Base-by-base conservation (phyloP, 148 eudicot genomes). In the Polygonum aviculare region DNA sequence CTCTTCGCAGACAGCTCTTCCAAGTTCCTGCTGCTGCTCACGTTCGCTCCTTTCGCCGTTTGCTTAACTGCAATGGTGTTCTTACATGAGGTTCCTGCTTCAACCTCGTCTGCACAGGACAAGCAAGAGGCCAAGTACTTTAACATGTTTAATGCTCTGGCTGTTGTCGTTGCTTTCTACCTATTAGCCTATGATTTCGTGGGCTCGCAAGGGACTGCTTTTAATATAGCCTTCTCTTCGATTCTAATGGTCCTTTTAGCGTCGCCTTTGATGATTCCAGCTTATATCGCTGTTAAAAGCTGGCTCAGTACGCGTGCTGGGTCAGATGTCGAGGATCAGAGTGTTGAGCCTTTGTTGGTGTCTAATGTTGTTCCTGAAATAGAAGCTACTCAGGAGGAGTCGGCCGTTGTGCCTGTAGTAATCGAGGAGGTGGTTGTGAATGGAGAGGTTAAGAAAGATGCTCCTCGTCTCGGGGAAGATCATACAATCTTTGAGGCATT, bases 401-500 rank as follows among this genome's bases (percentile, higher is more conserved):
- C 47, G 47, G 52, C 62, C 9, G 79, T 63, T 26, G 77, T 76
- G 76, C 69, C 74, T 65, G 74, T 5, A 54, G 51, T 39, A 51
- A 69, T 33, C 48, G 77, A 48, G 60, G 85, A 81, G 83, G 62
- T 14, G 83, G 73, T 9, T 70, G 49, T 39, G 47, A 39, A 12
- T 38, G 45, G 73, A 35, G 73, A 79, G 76, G 75, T 77, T 12
- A 79, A 70, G 78, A 81, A 77, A 72, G 65, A n/a, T 18, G 71
- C 26, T 72, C 94, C 97, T 18, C 79, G 78, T 10, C 83, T 95
- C 0, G 99, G 99, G 36, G 99, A 95, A 76, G 99, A 95, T 14
- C 99, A 95, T 81, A 95, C 99, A 1, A 85, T 90, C 11, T 2
- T 85, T 2, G 89, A 95, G 91, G 91, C 89, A 2, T 67, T 92